These are phyloP conservation scores for Venturia aucupariae DNA, from an alignment of 2,329 filamentous ascomycete species.

Conservation along the genomic window DNA sequence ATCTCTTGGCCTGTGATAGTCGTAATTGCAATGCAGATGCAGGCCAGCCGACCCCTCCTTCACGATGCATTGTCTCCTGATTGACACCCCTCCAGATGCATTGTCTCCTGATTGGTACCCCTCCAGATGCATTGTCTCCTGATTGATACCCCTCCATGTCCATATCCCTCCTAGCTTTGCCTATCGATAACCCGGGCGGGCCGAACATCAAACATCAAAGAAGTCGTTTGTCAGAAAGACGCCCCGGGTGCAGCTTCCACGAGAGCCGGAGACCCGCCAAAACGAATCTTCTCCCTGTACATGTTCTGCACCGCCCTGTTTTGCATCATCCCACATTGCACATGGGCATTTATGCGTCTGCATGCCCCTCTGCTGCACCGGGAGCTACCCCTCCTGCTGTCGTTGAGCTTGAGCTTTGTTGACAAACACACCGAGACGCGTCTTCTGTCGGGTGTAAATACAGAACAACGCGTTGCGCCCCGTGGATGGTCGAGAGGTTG, in stretches of 20 bases:
- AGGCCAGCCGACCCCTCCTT: background rate
- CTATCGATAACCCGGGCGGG: background rate
- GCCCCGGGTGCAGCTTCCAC: background rate
- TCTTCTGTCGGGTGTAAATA: background rate
- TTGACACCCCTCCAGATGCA: background rate
- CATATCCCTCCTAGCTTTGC: too few species aligned
- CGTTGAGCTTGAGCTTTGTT: background rate
- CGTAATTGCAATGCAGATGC: background rate
- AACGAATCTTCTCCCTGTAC: background rate
- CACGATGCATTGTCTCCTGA: background rate
- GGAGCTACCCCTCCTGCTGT: slow-evolving; percentile 4
- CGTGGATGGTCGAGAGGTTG: too few species aligned
- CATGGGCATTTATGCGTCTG: background rate
- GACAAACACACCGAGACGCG: background rate
- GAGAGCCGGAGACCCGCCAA: background rate
- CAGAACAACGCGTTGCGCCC: background rate
- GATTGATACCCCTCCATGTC: too few species aligned
- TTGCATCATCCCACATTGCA: background rate
- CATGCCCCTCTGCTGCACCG: background rate
- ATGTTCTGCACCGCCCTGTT: background rate
- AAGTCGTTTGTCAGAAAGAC: background rate
- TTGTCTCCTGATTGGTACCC: background rate
- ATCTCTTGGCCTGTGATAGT: background rate
- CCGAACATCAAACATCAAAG: background rate
- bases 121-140: background rate